A percentile compares a stretch with the other conserved stretches of the same genome.
phyloP scores from a whole-genome alignment of 2,329 filamentous ascomycete species.

The Claviceps lovelessii region DNA sequence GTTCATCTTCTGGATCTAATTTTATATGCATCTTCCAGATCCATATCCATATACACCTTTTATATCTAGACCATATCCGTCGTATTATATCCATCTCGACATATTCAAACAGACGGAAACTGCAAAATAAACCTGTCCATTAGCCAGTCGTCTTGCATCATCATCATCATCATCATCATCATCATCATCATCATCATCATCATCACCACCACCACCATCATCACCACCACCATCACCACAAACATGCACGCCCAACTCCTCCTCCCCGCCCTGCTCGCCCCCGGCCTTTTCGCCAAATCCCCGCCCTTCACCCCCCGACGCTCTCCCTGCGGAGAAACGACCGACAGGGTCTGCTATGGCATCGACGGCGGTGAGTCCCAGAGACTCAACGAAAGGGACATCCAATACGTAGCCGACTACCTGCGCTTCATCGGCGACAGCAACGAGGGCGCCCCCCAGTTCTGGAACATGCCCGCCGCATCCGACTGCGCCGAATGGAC shows the following conservation, averaged over 20 bases:
- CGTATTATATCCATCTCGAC: too few relatives aligned
- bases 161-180: too few relatives aligned
- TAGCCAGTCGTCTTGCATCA: too few relatives aligned
- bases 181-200: too few relatives aligned
- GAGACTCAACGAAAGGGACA: neutral
- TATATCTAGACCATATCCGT: too few relatives aligned
- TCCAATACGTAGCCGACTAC: neutral
- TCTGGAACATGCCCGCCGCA: slow-evolving; percentile 8
- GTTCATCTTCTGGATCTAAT: too few relatives aligned
- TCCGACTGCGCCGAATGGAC: slow-evolving; percentile 11
- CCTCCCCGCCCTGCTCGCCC: neutral
- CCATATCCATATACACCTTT: too few relatives aligned
- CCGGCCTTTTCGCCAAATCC: neutral
- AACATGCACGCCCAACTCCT: neutral
- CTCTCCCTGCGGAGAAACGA: neutral
- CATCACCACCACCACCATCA: too few relatives aligned
- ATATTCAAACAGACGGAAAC: too few relatives aligned
- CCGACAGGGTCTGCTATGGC: slow-evolving; percentile 3
- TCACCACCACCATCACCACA: neutral
- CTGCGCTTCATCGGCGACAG: slow-evolving; percentile 1
- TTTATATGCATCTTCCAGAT: too few relatives aligned
- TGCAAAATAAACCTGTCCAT: too few relatives aligned
- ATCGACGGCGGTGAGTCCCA: slow-evolving; percentile 2
- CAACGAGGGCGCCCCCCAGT: neutral
- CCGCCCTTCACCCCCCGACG: neutral